phyloP scores from a whole-genome alignment of 768 basidiomycete species.

The Suillus americanus region DNA sequence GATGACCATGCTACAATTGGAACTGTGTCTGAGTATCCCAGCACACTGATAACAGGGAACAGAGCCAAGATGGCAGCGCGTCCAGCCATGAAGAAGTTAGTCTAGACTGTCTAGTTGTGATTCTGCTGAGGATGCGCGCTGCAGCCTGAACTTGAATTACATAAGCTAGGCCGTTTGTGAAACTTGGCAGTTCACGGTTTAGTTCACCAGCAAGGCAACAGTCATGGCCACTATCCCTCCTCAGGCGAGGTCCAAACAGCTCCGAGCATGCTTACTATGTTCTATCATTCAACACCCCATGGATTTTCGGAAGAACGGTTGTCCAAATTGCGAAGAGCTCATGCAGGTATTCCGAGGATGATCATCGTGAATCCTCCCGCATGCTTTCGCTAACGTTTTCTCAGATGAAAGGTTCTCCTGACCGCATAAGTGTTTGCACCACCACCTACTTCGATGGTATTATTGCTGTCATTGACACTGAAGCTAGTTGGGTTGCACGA shows the following conservation, averaged over 20 bases:
- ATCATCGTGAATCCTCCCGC: neutral
- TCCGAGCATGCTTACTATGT: slow-evolving; percentile 92
- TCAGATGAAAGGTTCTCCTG: slow-evolving; percentile 86
- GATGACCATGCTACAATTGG: slow-evolving; percentile 77
- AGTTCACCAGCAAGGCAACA: neutral
- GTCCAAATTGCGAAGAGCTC: slow-evolving; percentile 96
- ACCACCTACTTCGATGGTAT: slow-evolving; percentile 92
- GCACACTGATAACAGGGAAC: slow-evolving; percentile 38
- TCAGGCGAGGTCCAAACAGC: slow-evolving; percentile 65
- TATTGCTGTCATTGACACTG: slow-evolving; percentile 83
- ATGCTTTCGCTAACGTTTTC: neutral
- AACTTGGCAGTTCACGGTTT: too few species aligned
- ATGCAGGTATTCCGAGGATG: slow-evolving; percentile 60
- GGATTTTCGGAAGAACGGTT: slow-evolving; percentile 85
- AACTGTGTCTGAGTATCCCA: slow-evolving; percentile 60
- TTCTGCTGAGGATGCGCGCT: neutral
- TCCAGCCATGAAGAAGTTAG: slow-evolving; percentile 39
- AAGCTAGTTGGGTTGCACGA: slow-evolving; percentile 90
- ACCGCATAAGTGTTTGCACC: slow-evolving; percentile 83
- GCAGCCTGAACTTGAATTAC: slow-evolving; percentile 19
- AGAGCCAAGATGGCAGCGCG: slow-evolving; percentile 44
- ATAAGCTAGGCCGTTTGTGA: neutral
- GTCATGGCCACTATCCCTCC: slow-evolving; percentile 50
- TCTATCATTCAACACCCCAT: slow-evolving; percentile 82
- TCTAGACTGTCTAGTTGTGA: slow-evolving; percentile 1